phyloP scores from a whole-genome alignment of 2,329 filamentous ascomycete species.

The Xylaria sp. region DNA sequence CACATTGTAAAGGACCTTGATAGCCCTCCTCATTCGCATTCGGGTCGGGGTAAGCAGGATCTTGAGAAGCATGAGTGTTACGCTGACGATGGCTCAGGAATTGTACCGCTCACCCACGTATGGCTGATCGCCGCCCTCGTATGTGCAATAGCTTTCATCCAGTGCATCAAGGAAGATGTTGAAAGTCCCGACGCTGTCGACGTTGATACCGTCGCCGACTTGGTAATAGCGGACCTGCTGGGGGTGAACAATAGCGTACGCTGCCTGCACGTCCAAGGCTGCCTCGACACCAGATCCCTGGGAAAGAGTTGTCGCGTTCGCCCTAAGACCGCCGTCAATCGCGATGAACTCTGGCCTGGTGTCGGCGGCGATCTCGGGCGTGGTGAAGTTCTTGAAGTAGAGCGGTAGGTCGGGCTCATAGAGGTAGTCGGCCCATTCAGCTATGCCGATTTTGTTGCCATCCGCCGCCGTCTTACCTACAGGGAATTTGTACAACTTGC shows the following conservation, averaged over 20 bases:
- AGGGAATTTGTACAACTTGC: conserved; percentile 30
- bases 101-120: conserved; percentile 27
- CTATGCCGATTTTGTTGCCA: conserved; percentile 29
- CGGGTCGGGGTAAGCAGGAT: conserved; percentile 41
- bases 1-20: conserved; percentile 32
- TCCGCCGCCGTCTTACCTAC: conserved; percentile 15
- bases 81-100: background rate
- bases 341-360: conserved; percentile 28
- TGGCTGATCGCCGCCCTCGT: conserved; percentile 47
- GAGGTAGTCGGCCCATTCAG: conserved; percentile 33
- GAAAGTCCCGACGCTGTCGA: conserved; percentile 33
- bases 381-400: conserved; percentile 33
- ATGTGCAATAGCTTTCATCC: conserved; percentile 53
- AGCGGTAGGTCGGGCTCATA: conserved; percentile 29
- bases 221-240: conserved; percentile 31
- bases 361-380: conserved; percentile 23
- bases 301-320: conserved; percentile 25
- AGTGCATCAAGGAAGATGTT: conserved; percentile 45
- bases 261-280: conserved; percentile 30
- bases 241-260: conserved; percentile 28
- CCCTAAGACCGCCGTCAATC: conserved; percentile 30
- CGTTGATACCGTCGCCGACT: conserved; percentile 30
- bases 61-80: conserved; percentile 13
- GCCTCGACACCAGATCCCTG: conserved; percentile 29
- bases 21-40: conserved; percentile 45